These are phyloP conservation scores for Rhynchospora pubera DNA, from an alignment of 176 grass and related monocot genomes.

Conservation along the genomic window DNA sequence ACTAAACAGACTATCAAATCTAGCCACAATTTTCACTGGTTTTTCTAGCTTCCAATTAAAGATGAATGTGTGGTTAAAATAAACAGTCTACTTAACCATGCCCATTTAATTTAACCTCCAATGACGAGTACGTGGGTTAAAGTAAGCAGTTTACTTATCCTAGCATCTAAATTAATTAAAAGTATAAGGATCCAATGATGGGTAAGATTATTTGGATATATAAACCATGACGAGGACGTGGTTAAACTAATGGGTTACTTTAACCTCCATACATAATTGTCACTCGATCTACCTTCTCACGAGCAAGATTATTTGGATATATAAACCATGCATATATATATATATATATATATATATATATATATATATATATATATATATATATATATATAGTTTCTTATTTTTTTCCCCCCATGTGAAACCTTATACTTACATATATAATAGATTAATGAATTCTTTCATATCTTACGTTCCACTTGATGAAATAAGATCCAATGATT, in stretches of 20 bases:
- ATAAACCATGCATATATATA: too few relatives aligned
- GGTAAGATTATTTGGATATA: too few relatives aligned
- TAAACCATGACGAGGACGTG: too few relatives aligned
- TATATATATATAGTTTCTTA: too few relatives aligned
- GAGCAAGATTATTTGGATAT: too few relatives aligned
- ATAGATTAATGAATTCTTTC: background rate
- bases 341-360: too few relatives aligned
- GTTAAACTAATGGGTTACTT: too few relatives aligned
- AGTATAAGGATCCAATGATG: background rate
- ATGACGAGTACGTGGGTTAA: background rate
- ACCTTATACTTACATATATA: background rate
- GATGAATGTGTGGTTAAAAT: background rate
- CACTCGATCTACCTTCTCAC: too few relatives aligned
- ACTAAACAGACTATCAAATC: too few relatives aligned
- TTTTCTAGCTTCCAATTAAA: background rate
- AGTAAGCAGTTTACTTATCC: background rate
- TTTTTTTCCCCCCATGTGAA: background rate
- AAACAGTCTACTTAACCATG: background rate
- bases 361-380: too few relatives aligned
- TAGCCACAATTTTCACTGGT: background rate
- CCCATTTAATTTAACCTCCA: background rate
- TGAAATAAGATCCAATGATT: background rate
- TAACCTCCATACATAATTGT: too few relatives aligned
- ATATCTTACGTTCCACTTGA: background rate
- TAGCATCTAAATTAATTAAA: background rate